These are phyloP conservation scores for Globisporangium mamillatum DNA, from an alignment of 352 stramenopile species.

Conservation along the genomic window DNA sequence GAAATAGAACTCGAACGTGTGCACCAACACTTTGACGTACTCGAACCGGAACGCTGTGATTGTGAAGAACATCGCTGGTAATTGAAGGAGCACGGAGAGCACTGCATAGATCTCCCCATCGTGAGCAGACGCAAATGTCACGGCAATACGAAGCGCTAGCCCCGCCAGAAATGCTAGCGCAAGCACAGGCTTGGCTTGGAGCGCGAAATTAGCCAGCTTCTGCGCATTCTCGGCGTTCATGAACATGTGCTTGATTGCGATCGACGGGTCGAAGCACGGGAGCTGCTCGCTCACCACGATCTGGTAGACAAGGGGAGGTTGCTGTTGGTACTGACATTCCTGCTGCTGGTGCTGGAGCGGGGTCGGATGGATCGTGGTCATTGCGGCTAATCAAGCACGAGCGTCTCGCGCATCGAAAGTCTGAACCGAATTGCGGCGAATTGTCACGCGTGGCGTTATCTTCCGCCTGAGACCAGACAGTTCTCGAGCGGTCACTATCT, in stretches of 20 bases:
- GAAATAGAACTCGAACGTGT: constrained; percentile 12
- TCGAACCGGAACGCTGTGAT: not conserved
- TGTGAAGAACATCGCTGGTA: not conserved
- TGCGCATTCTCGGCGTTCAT: not conserved
- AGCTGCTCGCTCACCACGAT: constrained; percentile 12
- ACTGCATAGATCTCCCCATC: not conserved
- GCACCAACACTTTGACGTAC: constrained; percentile 6
- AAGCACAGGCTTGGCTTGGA: not conserved
- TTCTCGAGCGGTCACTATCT: not conserved
- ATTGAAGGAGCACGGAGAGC: not conserved
- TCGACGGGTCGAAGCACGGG: constrained; percentile 7
- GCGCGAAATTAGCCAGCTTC: not conserved
- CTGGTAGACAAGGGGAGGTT: constrained; percentile 1
- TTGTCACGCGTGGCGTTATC: not conserved
- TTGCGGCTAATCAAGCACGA: not conserved
- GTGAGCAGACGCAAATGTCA: not conserved
- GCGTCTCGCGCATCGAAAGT: not conserved
- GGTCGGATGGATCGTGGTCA: not conserved
- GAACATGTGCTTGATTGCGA: constrained; percentile 5
- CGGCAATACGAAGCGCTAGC: not conserved
- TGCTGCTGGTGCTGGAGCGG: not conserved
- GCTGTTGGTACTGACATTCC: not conserved
- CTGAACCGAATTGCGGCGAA: not conserved
- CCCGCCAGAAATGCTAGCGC: not conserved
- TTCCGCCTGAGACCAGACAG: not conserved